Evolutionary conservation across 805 yeast species (phyloP).

Genomic region (Metschnikowia cubensis): DNA sequence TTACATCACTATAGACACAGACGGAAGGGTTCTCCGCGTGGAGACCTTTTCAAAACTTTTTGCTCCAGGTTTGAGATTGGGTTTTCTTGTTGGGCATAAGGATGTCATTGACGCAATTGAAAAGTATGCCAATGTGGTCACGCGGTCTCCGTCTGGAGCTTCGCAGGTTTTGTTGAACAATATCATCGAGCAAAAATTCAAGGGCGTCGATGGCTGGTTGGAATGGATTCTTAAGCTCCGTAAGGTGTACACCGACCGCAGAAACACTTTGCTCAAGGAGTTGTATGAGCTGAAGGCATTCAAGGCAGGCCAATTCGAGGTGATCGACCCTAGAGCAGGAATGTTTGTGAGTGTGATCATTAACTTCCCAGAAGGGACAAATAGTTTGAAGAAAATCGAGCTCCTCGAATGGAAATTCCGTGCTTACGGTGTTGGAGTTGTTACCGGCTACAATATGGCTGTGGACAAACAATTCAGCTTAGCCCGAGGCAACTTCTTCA

Average conservation of each 20-base stretch:
- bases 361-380: slow-evolving; percentile 11
- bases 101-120: slow-evolving; percentile 13
- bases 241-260: slow-evolving; percentile 41
- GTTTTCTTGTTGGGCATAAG: slow-evolving; percentile 19
- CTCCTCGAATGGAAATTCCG: slow-evolving; percentile 15
- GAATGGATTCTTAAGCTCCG: slow-evolving; percentile 48
- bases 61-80: slow-evolving; percentile 20
- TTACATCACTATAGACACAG: slow-evolving; percentile 15
- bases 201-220: slow-evolving; percentile 39
- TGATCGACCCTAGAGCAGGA: slow-evolving; percentile 24
- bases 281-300: slow-evolving; percentile 19
- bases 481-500: slow-evolving; percentile 12
- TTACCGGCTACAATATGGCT: slow-evolving; percentile 21
- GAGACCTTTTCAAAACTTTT: slow-evolving; percentile 20
- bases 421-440: slow-evolving; percentile 12
- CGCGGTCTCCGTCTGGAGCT: slow-evolving; percentile 18
- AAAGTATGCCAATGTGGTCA: slow-evolving; percentile 15
- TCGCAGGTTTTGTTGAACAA: slow-evolving; percentile 17
- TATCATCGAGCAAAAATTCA: slow-evolving; percentile 16
- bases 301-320: slow-evolving; percentile 18
- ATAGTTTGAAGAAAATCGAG: slow-evolving; percentile 7
- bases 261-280: slow-evolving; percentile 27
- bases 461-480: slow-evolving; percentile 12
- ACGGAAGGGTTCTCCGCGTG: slow-evolving; percentile 19
- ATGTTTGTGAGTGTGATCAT: slow-evolving; percentile 21